Percentiles rank a stretch among this genome's conserved stretches.
Conservation (phyloP, 768 basidiomycete species). For the Boletus subparvulus region DNA sequence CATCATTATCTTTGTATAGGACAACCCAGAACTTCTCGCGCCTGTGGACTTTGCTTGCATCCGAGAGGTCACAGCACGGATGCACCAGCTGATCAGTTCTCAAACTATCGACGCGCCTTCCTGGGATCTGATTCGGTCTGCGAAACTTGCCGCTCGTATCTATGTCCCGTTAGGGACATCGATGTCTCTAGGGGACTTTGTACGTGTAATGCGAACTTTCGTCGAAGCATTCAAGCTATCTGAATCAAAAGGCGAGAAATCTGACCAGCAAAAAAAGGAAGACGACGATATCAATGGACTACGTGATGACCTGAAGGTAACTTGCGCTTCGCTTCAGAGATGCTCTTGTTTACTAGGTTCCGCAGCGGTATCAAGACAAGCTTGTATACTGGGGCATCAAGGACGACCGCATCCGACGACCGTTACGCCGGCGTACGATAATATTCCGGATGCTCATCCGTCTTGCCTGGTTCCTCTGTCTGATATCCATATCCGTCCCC, state of each 20-base stretch:
- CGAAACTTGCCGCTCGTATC: constrained; percentile 75
- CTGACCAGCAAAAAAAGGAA: constrained; percentile 23
- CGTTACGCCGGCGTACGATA: constrained; percentile 53
- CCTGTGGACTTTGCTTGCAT: constrained; percentile 66
- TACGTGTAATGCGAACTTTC: constrained; percentile 72
- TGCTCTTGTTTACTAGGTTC: neutral
- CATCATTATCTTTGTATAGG: constrained; percentile 35
- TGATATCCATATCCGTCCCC: constrained; percentile 66
- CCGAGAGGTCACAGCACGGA: constrained; percentile 54
- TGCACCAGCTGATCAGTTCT: constrained; percentile 68
- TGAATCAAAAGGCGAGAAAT: constrained; percentile 28
- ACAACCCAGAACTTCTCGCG: constrained; percentile 67
- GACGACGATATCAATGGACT: constrained; percentile 35
- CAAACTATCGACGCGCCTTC: constrained; percentile 85
- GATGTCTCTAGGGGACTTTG: constrained; percentile 83
- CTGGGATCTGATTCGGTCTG: constrained; percentile 73
- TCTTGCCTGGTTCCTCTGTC: constrained; percentile 57
- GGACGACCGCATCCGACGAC: constrained; percentile 79
- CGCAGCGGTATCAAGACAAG: constrained; percentile 71
- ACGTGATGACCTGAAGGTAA: constrained; percentile 61
- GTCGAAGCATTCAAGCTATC: constrained; percentile 69
- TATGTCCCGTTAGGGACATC: constrained; percentile 86
- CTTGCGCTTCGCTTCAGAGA: neutral
- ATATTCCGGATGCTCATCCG: constrained; percentile 66
- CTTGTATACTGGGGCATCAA: constrained; percentile 70